Evolutionary conservation across 2,329 filamentous ascomycete genomes (phyloP), one percentile per base, ranked within the genome.

Genomic region (Colletotrichum endophyticum): DNA sequence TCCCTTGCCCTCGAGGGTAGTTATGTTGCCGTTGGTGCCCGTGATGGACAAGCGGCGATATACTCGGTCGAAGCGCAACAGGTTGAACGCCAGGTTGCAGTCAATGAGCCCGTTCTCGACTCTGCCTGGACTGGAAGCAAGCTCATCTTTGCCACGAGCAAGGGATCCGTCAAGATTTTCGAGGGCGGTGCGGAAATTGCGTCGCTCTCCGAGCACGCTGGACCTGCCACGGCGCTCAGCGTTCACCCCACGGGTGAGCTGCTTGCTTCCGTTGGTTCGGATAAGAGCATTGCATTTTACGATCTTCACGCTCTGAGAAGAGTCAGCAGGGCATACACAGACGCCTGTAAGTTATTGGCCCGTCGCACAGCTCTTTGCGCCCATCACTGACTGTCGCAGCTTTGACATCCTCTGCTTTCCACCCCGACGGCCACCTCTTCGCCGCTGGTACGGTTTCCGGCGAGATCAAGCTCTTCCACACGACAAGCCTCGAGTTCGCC

Each of bases 401-500:
- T 77, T 88, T 98, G 62, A 95, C 94, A 2, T 91, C 93, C 67
- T 94, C 93, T 78, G 92, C 94, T 39, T 99, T 99, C 90, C 97
- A 99, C 84, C 97, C 98, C 8, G 97, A 99, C 82, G 97, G 97
- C n/a, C 95, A 98, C 83, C 90, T 99, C 8, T 92, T 99, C 80
- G 96, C 95, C 53, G 94, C 94, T 4, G 97, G 96, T 78, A 95
- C 94, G n/a, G 87, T 88, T 12, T 90, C 94, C 66, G 95, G 95
- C 61, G 92, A 95, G 74, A 94, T 99, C 84, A 95, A 96, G 84
- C 91, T 99, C 70, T 99, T 95, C 86, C 95, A 98, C 85, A 94
- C 96, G 79, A 96, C 94, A 84, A 94, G 92, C 0, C 94, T 96
- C 49, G 91, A 93, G 76, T 90, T 92, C 79, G 95, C 95, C 32